Evolutionary conservation across 176 grass and related monocot genomes (phyloP), one percentile per base, ranked within the genome.

Genomic region (Hyparrhenia diplandra): DNA sequence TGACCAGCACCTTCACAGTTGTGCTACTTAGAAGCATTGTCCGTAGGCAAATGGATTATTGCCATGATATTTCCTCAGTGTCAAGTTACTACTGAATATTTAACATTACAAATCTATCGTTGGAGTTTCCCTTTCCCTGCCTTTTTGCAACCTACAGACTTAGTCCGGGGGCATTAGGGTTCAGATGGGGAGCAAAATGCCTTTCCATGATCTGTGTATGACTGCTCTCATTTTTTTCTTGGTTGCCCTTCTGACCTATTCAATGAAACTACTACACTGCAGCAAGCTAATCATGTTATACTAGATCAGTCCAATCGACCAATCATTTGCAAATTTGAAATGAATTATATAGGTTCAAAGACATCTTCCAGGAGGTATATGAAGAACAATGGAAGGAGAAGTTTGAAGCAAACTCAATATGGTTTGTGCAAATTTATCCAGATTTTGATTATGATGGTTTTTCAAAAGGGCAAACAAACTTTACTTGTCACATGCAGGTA

Each of bases 291-390:
- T 82, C 40, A 57, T 34, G 35, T 61, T 67, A 4, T 63, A 35
- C 25, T 69, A 59, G 25, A 75, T 10, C 23, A 74, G 25, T 78
- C 65, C 65, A 64, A 60, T 81, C 8, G 24, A 77, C 12, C 66
- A 65, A 61, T 81, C 65, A 64, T 42, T 10, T 47, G 13, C 59
- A 66, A 76, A 80, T 76, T 83, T 80, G 30, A 31, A 76, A 66
- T 72, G 59, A 67, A 59, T 47, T 18, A 18, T 86, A 98, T 88
- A 98, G 96, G 70, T 98, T 98, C 80, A 98, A 95, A 63, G 92
- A 98, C 84, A 98, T 98, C 63, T 98, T 95, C 86, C 88, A 95
- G 82, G 90, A 95, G 82, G 92, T 95, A 54, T 95, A 95, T 86
- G 92, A 98, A 74, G 84, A 73, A 64, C 91, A 85, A 71, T 98